Evolutionary conservation across 2,329 filamentous ascomycete species (phyloP), one percentile per base, ranked within the genome.

Genomic region (Diaporthe sp.): DNA sequence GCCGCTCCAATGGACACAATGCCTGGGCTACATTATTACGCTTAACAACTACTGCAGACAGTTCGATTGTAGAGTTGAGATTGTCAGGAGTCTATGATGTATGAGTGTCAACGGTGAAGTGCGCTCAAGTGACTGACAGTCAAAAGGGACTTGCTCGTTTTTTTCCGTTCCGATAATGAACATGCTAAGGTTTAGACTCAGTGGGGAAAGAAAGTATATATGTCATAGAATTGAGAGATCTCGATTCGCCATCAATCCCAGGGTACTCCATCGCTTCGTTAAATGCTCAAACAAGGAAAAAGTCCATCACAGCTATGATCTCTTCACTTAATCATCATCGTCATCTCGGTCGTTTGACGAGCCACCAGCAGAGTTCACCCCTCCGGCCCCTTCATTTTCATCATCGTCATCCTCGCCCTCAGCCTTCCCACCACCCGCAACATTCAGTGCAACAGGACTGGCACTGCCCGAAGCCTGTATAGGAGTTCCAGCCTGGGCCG

Each of bases 401-500:
- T 68, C 62, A 10, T 51, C 46, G 2, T 53, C 62, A 37, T 51
- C 62, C 2, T 68, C 62, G 2, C 22, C 62, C 22, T 68, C 44
- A 0, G 15, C 4, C 8, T n/a, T 46, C n/a, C 65, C 65, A 42
- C 65, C 65, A 28, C 65, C 65, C n/a, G 65, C 65, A 42, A 68
- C 65, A n/a, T 68, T 68, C 8, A 68, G 12, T 6, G 46, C 65
- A 12, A 68, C 65, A 9, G 65, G 65, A 19, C 46, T 53, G 6
- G 65, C 65, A 49, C 39, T 55, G 34, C 46, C 7, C 5, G 65
- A 68, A 5, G 46, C 65, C 22, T 37, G 46, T 68, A 68, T 55
- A 22, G 65, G 46, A 53, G 46, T 7, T 6, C 65, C 65, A 7
- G 65, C 65, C 65, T 53, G 65, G 15, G 65, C 65, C 17, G 65